Evolutionary conservation across 1,284 basidiomycete genomes (phyloP), one percentile per base, ranked within the genome.

Genomic region (Omphalotus olearius): DNA sequence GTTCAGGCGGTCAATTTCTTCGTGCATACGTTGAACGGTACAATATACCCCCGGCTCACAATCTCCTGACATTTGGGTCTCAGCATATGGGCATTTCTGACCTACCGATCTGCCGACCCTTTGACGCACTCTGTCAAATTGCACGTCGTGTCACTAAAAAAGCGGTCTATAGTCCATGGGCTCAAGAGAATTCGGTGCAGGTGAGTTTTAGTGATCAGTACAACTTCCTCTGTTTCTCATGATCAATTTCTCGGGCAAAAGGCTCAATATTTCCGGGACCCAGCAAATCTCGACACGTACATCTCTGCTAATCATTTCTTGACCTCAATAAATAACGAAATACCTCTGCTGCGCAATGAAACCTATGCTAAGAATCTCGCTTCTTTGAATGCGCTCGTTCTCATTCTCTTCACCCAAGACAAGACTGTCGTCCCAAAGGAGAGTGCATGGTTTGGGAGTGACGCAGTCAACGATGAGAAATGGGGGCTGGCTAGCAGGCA

Each of bases 251-350:
- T 33, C 30, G 7, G 30, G 30, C 13, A 2, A 13, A 58, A 93
- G 79, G 96, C 96, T 1, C 93, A 98, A 63, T 99, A 98, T 70
- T 98, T 81, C 68, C 84, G 96, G 37, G 94, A 98, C 68, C 87
- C 91, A 4, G 70, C 70, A n/a, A 81, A 85, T 20, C 71, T 94
- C 43, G 76, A 79, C 5, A 68, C 74, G 7, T 99, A 98, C 64
- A 73, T 91, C 33, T 62, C 71, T 3, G 67, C 78, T 5, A 94
- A 91, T 67, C 71, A 69, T 37, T 93, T 91, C 66, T 73, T 93
- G 16, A 68, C 84, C 0, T 76, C 77, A 13, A 82, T 93, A 65
- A 92, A 92, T 68, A 91, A 90, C 62, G 89, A 93, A 64, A 56
- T 77, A 23, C 60, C 69, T 17, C 71, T 62, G 1, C 54, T 64